Evolutionary conservation across 257 asterid genomes (phyloP), one percentile per base, ranked within the genome.

Genomic region (Penstemon newberryi): DNA sequence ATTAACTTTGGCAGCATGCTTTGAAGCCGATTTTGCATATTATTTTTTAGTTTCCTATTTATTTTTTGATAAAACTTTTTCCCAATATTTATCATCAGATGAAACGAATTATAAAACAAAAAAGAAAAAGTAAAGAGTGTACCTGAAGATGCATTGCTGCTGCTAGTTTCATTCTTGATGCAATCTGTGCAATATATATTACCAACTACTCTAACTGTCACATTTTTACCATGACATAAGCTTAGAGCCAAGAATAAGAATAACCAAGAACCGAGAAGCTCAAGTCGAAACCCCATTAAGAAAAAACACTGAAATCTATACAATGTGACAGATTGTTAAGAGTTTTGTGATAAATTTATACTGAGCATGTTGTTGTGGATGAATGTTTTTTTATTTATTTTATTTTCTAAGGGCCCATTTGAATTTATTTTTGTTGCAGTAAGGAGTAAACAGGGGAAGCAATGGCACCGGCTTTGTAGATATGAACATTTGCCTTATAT

Each of bases 401-500:
- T 2, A 11, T 10, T 4, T 15, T 15, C 43, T 11, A 51, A 59
- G 78, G 78, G 44, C 84, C 78, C 75, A 47, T 0, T 42, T 43
- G 57, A 49, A 56, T 62, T 55, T 70, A 65, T 69, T 52, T 53
- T 8, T 40, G 36, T 74, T 15, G 10, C 13, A 57, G 36, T 25
- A 39, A 15, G 62, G 61, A 64, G 7, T 46, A 25, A 76, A 60
- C 36, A 11, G 4, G 25, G 70, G 52, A 25, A 69, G 55, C 69
- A 60, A 55, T 58, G 66, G 67, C 83, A 80, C 85, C 88, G 85
- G 60, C 54, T 80, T 73, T 77, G 64, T 69, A 60, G 83, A 54
- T 81, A 11, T 43, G 44, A 43, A 47, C 15, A 11, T 49, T 40
- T n/a, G 46, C 57, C 5, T 54, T 46, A 25, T 58, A 38, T 7